Evolutionary conservation across 1,284 basidiomycete species (phyloP), one percentile per base, ranked within the genome.

Genomic region (Heimioporus retisporus): DNA sequence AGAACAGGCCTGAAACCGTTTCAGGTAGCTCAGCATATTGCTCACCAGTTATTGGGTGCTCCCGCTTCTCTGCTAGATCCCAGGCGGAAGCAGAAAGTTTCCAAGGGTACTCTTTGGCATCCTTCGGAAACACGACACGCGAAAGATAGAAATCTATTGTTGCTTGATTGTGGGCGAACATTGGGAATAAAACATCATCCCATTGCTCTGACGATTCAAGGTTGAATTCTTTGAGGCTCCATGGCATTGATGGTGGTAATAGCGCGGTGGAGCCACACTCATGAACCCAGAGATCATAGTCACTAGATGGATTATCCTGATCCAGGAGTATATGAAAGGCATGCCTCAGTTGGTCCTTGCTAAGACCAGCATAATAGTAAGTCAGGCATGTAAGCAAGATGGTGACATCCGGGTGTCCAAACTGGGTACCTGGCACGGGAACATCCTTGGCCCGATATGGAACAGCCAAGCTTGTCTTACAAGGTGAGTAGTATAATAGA

Each of bases 131-230:
- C 14, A 68, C 66, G 1, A 69, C 55, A 11, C 25, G 74, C 0
- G 81, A 78, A 18, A 88, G 75, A 69, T 79, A 88, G 70, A 88
- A 88, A 64, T 88, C 77, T 46, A 87, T 71, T 6, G 80, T 77
- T 0, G 75, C 77, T 48, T 80, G 76, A 65, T 85, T 86, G 15
- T 64, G 64, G 4, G 66, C 67, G 65, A 86, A 84, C 0, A 69
- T 55, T 5, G 81, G 82, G 48, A 80, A 64, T 13, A 86, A 55
- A 18, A 68, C 11, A 0, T 61, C 50, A 5, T 69, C 48, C 57
- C 78, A 75, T 61, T 84, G 83, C 2, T 77, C 72, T 13, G 69
- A 55, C 59, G 86, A 83, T 15, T 80, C 73, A 7, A 77, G 59
- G 65, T 68, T 48, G 46, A 48, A 18, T 6, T 16, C 21, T 16